These are phyloP conservation scores for Cercospora zeina DNA, from an alignment of 2,329 filamentous ascomycete species.

Conservation along the genomic window DNA sequence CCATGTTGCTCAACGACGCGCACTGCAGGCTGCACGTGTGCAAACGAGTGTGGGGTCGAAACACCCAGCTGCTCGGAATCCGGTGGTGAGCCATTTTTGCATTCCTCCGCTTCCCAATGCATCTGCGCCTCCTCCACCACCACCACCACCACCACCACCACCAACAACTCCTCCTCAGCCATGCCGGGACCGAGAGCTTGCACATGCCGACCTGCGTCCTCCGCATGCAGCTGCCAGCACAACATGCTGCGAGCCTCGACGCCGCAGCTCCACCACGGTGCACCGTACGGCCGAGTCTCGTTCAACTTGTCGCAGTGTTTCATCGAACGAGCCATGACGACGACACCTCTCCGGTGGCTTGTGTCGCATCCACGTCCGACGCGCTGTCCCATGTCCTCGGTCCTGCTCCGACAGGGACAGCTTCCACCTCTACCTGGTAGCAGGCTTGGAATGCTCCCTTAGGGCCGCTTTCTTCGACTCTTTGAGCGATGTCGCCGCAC, in stretches of 20 bases:
- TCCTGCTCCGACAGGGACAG: neutral
- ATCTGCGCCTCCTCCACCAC: neutral
- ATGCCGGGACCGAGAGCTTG: conserved; percentile 3
- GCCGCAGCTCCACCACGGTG: neutral
- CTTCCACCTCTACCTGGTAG: neutral
- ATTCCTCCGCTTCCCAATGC: neutral
- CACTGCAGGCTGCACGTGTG: conserved; percentile 6
- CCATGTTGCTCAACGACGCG: conserved; percentile 3
- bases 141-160: neutral
- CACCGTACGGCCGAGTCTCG: neutral
- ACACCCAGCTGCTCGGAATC: neutral
- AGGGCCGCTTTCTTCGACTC: neutral
- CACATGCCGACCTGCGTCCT: neutral
- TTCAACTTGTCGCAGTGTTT: neutral
- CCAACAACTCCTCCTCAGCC: neutral
- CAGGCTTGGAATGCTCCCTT: neutral
- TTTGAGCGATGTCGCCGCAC: neutral
- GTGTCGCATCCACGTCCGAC: neutral
- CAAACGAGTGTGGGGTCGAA: neutral
- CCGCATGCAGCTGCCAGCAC: neutral
- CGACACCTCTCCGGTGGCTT: neutral
- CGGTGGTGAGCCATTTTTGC: conserved; percentile 2
- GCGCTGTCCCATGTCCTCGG: neutral
- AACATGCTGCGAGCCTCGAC: neutral
- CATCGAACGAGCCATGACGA: neutral